Conservation (phyloP, 306 rosid species). For the Corylus avellana region DNA sequence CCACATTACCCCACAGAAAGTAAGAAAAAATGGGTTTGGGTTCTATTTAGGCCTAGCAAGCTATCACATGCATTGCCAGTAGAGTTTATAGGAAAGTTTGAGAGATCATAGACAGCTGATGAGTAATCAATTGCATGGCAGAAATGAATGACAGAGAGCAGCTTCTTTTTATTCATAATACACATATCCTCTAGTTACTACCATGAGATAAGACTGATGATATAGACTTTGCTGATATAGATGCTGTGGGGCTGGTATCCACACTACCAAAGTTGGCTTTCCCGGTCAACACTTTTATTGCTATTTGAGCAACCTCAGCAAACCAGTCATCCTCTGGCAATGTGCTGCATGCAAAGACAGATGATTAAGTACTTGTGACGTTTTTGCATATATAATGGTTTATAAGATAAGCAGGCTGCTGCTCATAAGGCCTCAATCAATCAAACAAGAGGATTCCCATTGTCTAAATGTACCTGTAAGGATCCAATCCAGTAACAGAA, state of each 20-base stretch:
- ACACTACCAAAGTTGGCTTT: conserved; percentile 55
- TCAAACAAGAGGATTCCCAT: too few species aligned
- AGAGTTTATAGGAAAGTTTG: neutral
- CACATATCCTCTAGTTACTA: conserved; percentile 32
- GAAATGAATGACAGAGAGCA: neutral
- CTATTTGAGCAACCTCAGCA: conserved; percentile 85
- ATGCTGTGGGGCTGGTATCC: conserved; percentile 68
- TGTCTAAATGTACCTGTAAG: conserved; percentile 58
- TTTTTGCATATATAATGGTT: too few species aligned
- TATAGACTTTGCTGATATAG: conserved; percentile 43
- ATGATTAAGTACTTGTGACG: neutral
- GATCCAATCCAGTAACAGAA: conserved; percentile 82
- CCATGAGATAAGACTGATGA: conserved; percentile 54
- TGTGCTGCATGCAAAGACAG: conserved; percentile 40
- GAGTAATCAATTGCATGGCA: conserved; percentile 7
- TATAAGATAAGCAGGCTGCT: neutral
- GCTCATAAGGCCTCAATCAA: neutral
- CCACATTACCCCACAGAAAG: too few species aligned
- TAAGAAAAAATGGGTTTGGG: too few species aligned
- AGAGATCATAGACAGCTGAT: conserved; percentile 6
- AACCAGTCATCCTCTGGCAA: conserved; percentile 95
- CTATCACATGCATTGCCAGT: too few species aligned
- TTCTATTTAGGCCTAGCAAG: too few species aligned
- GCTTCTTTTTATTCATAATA: conserved; percentile 9
- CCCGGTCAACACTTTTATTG: conserved; percentile 73